Base-by-base conservation (phyloP, 495 filamentous ascomycete genomes). In the Elaphomyces granulatus region DNA sequence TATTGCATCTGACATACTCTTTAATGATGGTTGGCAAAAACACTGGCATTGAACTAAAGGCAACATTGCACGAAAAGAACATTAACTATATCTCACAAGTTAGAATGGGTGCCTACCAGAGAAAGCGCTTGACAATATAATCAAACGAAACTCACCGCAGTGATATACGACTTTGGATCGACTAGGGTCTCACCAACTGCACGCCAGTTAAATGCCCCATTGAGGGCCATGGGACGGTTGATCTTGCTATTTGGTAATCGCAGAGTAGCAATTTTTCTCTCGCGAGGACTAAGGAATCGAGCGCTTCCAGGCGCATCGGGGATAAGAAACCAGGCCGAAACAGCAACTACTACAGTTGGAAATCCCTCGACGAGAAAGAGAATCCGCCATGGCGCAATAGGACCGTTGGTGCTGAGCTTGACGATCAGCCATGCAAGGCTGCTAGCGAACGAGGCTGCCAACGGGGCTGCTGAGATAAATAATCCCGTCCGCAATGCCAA, bases 361-460 rank as follows among this genome's bases (percentile, higher is more conserved):
- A 78, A 77, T 0, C 75, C 75, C 47, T 78, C 75, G 8, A 78
- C 51, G 2, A 79, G 57, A 40, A 79, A 78, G 4, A 78, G 58
- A 2, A 68, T 59, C 6, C 75, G 65, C 75, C 75, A 79, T 9
- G 69, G 64, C 3, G 74, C 68, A 39, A 77, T 71, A 3, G 63
- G 71, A 9, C 56, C 66, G 34, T 56, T 43, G 35, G 45, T 58
- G 52, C 70, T 60, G 43, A 66, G 32, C 35, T 60, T 68, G 40
- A 71, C 66, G 34, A 78, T 75, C 21, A 66, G 35, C 68, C 71
- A 79, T 14, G 75, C 75, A 8, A 79, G 57, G 44, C 60, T 66
- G 4, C 81, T 80, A 8, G 80, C 79, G 48, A 87, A 87, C 4
- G 77, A 79, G 3, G 68, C 74, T 15, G 75, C 75, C 23, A 79